Base-by-base conservation (phyloP, 331 rosid species). In the Pyrus hybrid region DNA sequence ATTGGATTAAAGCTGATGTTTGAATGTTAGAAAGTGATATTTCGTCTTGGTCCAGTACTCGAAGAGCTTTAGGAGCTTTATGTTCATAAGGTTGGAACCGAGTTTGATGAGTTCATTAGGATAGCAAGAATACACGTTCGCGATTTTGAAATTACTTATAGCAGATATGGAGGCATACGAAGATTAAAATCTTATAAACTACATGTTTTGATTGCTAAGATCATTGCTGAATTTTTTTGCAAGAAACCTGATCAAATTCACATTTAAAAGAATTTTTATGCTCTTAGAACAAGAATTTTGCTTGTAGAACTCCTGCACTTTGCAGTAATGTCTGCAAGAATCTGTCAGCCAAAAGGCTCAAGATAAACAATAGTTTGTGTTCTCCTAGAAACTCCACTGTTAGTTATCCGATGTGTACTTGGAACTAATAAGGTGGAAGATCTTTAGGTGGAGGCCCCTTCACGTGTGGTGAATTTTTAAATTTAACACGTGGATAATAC, bases 371-470 rank as follows among this genome's bases (percentile, higher is more conserved):
- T 14, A 37, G 45, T 63, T 13, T 7, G n/a, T 63, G 12, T 63
- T 63, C 67, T 35, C 1, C 13, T 7, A 10, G 22, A 63, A 63
- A 28, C 68, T 30, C 43, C 41, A 17, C 4, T 28, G 4, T 63
- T 14, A 63, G 21, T 30, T 29, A 13, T 63, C 22, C 41, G 13
- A 1, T 37, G 9, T 13, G 13, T 63, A 5, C 1, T 10, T 53
- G 71, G 72, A 66, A 45, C 29, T 60, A 57, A 75, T 83, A 82
- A 25, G 67, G 75, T 54, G 86, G 86, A 78, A 82, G 83, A 68
- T 82, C 83, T 56, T 47, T 70, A 8, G 86, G 86, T 22, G 86
- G 86, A 65, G 86, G 80, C 53, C n/a, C n/a, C n/a, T n/a, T n/a
- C n/a, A n/a, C n/a, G n/a, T n/a, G n/a, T n/a, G n/a, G n/a, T n/a